phyloP scores from a whole-genome alignment of 768 basidiomycete genomes.

The Rhizopogon salebrosus region DNA sequence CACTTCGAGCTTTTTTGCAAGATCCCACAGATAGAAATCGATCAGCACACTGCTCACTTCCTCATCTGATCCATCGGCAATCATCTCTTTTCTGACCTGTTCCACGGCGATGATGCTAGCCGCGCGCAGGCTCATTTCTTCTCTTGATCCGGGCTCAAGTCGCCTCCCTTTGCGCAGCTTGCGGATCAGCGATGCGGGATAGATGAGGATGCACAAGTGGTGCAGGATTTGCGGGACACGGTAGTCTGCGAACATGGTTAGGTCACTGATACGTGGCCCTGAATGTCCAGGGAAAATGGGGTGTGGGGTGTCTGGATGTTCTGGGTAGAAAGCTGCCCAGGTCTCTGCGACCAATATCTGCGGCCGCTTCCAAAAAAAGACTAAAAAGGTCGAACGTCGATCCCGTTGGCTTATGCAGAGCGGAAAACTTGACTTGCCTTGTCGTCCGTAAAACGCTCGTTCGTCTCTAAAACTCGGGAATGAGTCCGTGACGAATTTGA shows the following conservation, averaged over 20 bases:
- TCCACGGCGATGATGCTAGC: conserved; percentile 81
- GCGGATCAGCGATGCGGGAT: conserved; percentile 56
- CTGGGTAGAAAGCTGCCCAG: conserved; percentile 88
- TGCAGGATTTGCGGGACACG: conserved; percentile 88
- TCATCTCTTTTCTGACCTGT: conserved; percentile 51
- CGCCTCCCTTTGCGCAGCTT: conserved; percentile 40
- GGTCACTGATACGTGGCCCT: conserved; percentile 57
- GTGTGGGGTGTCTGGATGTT: conserved; percentile 40
- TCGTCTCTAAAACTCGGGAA: conserved; percentile 82
- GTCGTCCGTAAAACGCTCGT: conserved; percentile 46
- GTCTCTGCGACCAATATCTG: conserved; percentile 90
- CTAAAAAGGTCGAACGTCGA: conserved; percentile 29
- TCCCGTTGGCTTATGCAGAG: not conserved
- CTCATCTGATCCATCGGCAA: conserved; percentile 24
- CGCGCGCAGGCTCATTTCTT: conserved; percentile 77
- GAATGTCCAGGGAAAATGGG: conserved; percentile 63
- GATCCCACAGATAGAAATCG: conserved; percentile 90
- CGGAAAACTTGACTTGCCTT: conserved; percentile 15
- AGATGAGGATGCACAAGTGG: conserved; percentile 71
- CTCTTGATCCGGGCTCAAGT: conserved; percentile 51
- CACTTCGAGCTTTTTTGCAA: conserved; percentile 69
- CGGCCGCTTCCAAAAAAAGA: conserved; percentile 84
- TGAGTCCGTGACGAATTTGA: conserved; percentile 58
- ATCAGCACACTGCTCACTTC: conserved; percentile 71
- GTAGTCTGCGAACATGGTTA: conserved; percentile 96